A percentile compares a stretch with the other conserved stretches of the same genome.
These are phyloP conservation scores for Kazachstania taianensis DNA, from an alignment of 805 yeast genomes.

Conservation along the genomic window DNA sequence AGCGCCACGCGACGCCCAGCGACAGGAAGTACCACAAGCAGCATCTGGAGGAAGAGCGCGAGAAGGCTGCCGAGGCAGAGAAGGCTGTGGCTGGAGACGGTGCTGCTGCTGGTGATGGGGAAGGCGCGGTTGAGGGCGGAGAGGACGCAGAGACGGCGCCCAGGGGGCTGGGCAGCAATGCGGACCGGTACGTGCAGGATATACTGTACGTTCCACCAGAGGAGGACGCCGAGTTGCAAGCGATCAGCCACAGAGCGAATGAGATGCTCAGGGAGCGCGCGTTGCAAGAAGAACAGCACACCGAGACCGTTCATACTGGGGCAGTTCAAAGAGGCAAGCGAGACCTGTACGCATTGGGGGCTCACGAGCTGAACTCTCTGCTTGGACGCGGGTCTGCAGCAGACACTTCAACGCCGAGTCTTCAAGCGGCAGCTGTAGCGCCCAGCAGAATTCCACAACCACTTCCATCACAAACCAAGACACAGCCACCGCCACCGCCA, in stretches of 20 bases:
- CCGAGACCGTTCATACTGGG: not conserved
- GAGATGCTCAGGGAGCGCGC: not conserved
- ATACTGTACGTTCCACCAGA: slow-evolving; percentile 5
- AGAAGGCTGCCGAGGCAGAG: slow-evolving; percentile 14
- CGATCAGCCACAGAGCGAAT: not conserved
- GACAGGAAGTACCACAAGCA: slow-evolving; percentile 28
- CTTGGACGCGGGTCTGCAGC: too few relatives aligned
- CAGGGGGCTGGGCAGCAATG: slow-evolving; percentile 16
- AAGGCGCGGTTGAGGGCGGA: too few relatives aligned
- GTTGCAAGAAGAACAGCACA: not conserved
- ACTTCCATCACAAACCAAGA: not conserved
- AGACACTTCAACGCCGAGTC: too few relatives aligned
- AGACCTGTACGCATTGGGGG: slow-evolving; percentile 15
- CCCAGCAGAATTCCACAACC: not conserved
- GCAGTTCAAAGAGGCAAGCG: slow-evolving; percentile 8
- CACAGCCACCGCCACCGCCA: not conserved
- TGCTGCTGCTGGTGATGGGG: too few relatives aligned
- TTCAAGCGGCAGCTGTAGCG: not conserved
- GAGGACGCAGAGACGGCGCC: slow-evolving; percentile 12
- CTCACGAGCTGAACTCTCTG: slow-evolving; percentile 13
- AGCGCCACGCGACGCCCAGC: slow-evolving; percentile 31
- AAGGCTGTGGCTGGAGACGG: too few relatives aligned
- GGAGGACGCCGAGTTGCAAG: slow-evolving; percentile 1
- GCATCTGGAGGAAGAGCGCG: slow-evolving; percentile 15
- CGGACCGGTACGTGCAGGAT: slow-evolving; percentile 5